A percentile compares a stretch with the other conserved stretches of the same genome.
Conservation (phyloP, 371 early-diverging fungal genomes). For the Apophysomyces variabilis region DNA sequence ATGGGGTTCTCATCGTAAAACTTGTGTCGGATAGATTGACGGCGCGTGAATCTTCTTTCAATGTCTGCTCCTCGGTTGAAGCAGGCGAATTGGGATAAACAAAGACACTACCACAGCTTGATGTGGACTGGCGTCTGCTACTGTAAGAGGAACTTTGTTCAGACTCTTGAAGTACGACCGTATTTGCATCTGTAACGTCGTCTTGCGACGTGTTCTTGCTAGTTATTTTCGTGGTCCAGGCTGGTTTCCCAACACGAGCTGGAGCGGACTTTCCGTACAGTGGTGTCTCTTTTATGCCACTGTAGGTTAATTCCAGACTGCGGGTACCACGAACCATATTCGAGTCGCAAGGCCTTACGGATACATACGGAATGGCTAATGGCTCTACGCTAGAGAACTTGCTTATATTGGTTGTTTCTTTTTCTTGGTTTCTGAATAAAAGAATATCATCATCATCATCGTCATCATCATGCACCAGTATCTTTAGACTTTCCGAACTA, state of each 20-base stretch:
- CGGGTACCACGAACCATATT: neutral
- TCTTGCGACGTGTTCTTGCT: neutral
- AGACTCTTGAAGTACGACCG: too few species aligned
- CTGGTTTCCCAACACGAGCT: neutral
- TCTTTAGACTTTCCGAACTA: conserved; percentile 1
- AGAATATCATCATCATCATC: neutral
- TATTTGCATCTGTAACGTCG: neutral
- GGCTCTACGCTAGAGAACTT: neutral
- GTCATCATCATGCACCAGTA: neutral
- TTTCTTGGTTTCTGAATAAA: neutral
- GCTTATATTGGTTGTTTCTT: neutral
- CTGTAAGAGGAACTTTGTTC: too few species aligned
- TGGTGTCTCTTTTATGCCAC: neutral
- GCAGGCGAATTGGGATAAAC: neutral
- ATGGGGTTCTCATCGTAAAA: too few species aligned
- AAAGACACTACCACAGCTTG: neutral
- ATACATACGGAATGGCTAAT: neutral
- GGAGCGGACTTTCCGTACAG: neutral
- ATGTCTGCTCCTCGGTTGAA: neutral
- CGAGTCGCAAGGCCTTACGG: neutral
- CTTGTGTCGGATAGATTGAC: too few species aligned
- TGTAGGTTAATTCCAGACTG: neutral
- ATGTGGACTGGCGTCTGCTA: neutral
- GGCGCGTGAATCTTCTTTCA: neutral
- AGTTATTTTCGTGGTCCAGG: neutral